Conservation (phyloP, 2,329 filamentous ascomycete genomes). For the Trichophyton equinum region DNA sequence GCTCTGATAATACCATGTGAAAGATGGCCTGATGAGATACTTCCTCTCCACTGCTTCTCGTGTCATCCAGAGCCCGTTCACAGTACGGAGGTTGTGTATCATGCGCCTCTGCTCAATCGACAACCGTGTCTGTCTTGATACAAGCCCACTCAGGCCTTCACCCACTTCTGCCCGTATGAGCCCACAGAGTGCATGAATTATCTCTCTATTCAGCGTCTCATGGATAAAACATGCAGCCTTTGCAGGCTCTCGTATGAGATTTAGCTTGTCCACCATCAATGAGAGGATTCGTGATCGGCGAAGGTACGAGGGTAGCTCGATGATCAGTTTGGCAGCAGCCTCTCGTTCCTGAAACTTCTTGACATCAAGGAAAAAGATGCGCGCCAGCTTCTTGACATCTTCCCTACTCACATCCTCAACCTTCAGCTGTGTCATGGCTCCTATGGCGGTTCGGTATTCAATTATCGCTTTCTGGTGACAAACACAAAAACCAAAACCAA, state of each 20-base stretch:
- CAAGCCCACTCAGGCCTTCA: conserved; percentile 13
- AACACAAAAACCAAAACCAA: no score
- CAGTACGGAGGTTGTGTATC: conserved; percentile 15
- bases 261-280: conserved; percentile 4
- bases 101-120: conserved; percentile 13
- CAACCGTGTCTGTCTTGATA: conserved; percentile 10
- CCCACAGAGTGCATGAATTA: conserved; percentile 12
- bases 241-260: background rate
- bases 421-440: background rate
- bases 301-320: conserved; percentile 6
- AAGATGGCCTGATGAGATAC: conserved; percentile 5
- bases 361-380: conserved; percentile 2
- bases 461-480: no score
- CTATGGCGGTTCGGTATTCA: no score
- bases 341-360: background rate
- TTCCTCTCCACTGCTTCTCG: conserved; percentile 6
- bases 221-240: conserved; percentile 12
- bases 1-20: conserved; percentile 20
- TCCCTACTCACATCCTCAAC: background rate
- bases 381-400: conserved; percentile 9
- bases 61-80: conserved; percentile 25
- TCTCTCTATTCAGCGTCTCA: conserved; percentile 13
- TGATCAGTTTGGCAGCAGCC: background rate
- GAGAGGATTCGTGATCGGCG: conserved; percentile 7
- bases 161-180: conserved; percentile 16